phyloP scores from a whole-genome alignment of 1,284 basidiomycete species.

The Rhodotorula glutinis region DNA sequence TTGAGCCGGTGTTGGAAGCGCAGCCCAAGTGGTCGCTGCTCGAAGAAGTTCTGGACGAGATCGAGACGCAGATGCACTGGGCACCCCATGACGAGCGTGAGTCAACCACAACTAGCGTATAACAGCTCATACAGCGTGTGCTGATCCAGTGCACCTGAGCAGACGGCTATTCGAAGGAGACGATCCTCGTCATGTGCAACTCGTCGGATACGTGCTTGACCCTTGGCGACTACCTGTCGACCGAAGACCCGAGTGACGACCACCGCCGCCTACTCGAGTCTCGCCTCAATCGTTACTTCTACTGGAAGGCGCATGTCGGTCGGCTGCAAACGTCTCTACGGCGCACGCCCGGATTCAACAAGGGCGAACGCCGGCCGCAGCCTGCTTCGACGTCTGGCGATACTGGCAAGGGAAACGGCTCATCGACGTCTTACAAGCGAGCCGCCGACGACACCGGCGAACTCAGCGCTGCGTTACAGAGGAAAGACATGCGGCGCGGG shows the following conservation, averaged over 20 bases:
- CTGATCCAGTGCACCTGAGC: neutral
- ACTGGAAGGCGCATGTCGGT: slow-evolving; percentile 70
- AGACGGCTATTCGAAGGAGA: slow-evolving; percentile 56
- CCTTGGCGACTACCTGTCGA: slow-evolving; percentile 71
- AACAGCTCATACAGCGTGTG: neutral
- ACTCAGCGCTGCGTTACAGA: slow-evolving; percentile 62
- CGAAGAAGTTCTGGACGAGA: slow-evolving; percentile 80
- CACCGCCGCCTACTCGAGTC: slow-evolving; percentile 62
- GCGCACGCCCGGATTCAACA: slow-evolving; percentile 15
- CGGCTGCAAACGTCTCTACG: slow-evolving; percentile 39
- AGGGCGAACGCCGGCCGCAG: slow-evolving; percentile 1
- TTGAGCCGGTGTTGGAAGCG: slow-evolving; percentile 87
- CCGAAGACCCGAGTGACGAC: slow-evolving; percentile 58
- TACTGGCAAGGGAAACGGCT: neutral
- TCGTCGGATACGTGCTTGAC: slow-evolving; percentile 71
- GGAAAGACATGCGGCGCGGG: slow-evolving; percentile 58
- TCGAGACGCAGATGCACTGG: slow-evolving; percentile 72
- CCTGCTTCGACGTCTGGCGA: neutral
- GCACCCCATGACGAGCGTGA: slow-evolving; percentile 27
- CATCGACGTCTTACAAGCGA: neutral
- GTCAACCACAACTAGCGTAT: neutral
- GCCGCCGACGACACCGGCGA: slow-evolving; percentile 14
- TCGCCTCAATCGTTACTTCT: slow-evolving; percentile 68
- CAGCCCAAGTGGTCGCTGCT: slow-evolving; percentile 91
- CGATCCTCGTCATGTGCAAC: slow-evolving; percentile 82